Conservation (phyloP, 495 filamentous ascomycete genomes). For the Thermothielavioides terrestris region DNA sequence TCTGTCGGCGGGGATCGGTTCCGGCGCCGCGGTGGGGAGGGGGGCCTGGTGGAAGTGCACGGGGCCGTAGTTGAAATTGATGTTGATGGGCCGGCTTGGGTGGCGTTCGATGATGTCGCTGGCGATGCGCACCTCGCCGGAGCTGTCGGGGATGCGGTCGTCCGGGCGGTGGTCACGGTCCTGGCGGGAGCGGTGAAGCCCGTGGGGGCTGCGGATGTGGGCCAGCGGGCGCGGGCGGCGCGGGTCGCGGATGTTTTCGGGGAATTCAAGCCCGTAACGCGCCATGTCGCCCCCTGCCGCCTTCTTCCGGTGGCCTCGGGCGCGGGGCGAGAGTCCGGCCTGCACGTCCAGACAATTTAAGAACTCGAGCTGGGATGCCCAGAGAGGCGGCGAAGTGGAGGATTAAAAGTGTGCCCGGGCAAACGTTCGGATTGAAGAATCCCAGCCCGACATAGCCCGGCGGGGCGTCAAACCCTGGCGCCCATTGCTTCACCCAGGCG, state of each 20-base stretch:
- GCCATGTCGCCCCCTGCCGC: neutral
- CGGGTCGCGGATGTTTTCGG: neutral
- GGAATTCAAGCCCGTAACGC: slow-evolving; percentile 1
- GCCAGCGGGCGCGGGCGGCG: slow-evolving; percentile 1
- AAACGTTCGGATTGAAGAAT: too few relatives aligned
- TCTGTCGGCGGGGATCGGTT: too few relatives aligned
- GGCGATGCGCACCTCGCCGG: neutral
- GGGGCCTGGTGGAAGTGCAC: slow-evolving; percentile 3
- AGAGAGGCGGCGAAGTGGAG: neutral
- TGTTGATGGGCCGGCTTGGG: slow-evolving; percentile 3
- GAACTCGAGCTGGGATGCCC: too few relatives aligned
- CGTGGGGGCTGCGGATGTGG: neutral
- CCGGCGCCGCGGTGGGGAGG: neutral
- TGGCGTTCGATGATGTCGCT: neutral
- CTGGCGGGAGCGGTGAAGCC: neutral
- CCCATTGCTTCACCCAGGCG: too few relatives aligned
- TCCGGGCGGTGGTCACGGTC: neutral
- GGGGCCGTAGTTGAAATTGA: slow-evolving; percentile 11
- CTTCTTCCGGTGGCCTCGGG: too few relatives aligned
- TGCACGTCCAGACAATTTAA: too few relatives aligned
- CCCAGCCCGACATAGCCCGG: neutral
- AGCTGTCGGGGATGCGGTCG: neutral
- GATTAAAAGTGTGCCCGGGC: neutral
- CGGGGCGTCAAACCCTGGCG: neutral
- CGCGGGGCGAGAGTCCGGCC: too few relatives aligned